phyloP scores from a whole-genome alignment of 441 rosid species.

The Mallotus japonicus region DNA sequence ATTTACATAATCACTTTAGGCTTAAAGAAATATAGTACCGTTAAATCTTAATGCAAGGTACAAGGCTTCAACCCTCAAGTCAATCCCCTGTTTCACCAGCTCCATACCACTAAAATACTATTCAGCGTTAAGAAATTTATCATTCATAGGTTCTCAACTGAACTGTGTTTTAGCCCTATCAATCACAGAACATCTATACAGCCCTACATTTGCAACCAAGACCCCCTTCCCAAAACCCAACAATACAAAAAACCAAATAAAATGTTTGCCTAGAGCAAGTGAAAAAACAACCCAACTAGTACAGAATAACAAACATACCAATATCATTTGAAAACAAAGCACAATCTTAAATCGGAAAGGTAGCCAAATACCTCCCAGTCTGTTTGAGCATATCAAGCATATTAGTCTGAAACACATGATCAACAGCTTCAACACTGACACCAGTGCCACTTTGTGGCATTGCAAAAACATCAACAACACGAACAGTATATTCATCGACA shows the following conservation, averaged over 20 bases:
- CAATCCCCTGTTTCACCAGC: too few relatives aligned
- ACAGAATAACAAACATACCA: background rate
- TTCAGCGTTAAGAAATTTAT: background rate
- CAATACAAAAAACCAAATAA: too few relatives aligned
- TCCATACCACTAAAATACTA: background rate
- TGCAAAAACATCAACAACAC: conserved; percentile 96
- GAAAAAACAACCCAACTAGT: background rate
- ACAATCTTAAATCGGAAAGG: too few relatives aligned
- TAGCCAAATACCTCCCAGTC: conserved; percentile 67
- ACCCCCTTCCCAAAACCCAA: too few relatives aligned
- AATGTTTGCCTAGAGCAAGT: too few relatives aligned
- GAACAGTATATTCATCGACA: conserved; percentile 93
- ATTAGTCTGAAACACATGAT: conserved; percentile 95
- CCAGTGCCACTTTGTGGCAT: conserved; percentile 99
- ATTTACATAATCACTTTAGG: too few relatives aligned
- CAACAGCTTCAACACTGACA: conserved; percentile 99
- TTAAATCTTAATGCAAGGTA: too few relatives aligned
- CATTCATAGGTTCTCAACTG: background rate
- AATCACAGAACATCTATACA: too few relatives aligned
- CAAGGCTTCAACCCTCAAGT: background rate
- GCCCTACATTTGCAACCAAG: too few relatives aligned
- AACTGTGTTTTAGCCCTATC: background rate
- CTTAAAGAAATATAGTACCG: too few relatives aligned
- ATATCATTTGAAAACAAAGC: background rate
- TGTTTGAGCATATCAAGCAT: conserved; percentile 99